phyloP scores from a whole-genome alignment of 805 yeast genomes.

The Wickerhamiella kurtzmanii region DNA sequence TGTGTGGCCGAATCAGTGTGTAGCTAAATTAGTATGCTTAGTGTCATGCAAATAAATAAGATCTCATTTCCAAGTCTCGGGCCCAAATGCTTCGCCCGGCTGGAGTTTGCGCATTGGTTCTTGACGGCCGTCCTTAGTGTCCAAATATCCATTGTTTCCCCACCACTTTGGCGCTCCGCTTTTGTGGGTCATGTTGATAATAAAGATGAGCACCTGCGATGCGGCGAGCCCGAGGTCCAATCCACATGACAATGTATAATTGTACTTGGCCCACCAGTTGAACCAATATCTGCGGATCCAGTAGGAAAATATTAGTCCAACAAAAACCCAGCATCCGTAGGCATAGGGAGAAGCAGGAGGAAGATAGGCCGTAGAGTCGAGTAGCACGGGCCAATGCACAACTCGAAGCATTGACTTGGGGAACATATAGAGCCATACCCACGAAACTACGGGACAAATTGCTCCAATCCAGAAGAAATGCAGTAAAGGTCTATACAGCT shows the following conservation, averaged over 20 bases:
- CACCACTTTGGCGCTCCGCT: constrained; percentile 42
- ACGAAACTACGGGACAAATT: constrained; percentile 31
- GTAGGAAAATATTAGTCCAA: constrained; percentile 46
- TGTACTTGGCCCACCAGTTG: constrained; percentile 68
- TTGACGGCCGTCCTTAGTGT: constrained; percentile 27
- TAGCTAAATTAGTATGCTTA: neutral
- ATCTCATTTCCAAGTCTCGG: constrained; percentile 30
- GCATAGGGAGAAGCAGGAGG: constrained; percentile 69
- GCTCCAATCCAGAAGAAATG: constrained; percentile 52
- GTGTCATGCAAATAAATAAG: neutral
- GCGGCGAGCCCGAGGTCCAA: constrained; percentile 56
- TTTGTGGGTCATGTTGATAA: constrained; percentile 34
- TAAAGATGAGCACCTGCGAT: constrained; percentile 44
- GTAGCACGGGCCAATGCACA: constrained; percentile 56
- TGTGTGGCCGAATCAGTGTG: no score
- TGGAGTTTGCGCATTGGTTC: constrained; percentile 25
- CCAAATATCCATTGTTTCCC: constrained; percentile 41
- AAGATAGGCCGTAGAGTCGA: constrained; percentile 44
- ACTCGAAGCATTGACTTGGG: constrained; percentile 32
- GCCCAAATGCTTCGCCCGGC: constrained; percentile 37
- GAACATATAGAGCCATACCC: constrained; percentile 27
- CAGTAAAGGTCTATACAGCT: constrained; percentile 39
- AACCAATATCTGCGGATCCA: constrained; percentile 41
- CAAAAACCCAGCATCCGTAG: constrained; percentile 41
- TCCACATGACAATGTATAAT: constrained; percentile 52